A percentile compares a stretch with the other conserved stretches of the same genome.
These are phyloP conservation scores for Niveomyces coronatus DNA, from an alignment of 2,329 filamentous ascomycete species.

Conservation along the genomic window DNA sequence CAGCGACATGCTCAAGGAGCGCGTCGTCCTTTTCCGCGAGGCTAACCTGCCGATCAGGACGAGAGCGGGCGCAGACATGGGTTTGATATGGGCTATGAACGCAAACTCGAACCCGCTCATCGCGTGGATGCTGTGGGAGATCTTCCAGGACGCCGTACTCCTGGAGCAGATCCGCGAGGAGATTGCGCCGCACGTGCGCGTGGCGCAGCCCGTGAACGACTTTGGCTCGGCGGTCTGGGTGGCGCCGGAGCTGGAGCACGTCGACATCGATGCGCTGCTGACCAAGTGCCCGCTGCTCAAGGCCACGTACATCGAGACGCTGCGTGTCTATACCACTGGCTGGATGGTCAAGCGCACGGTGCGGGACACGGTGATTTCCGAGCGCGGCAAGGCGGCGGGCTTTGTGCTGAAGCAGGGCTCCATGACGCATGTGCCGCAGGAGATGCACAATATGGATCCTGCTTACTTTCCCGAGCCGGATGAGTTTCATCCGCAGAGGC, in stretches of 20 bases:
- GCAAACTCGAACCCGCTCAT: constrained; percentile 27
- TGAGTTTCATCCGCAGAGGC: constrained; percentile 26
- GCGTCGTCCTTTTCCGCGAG: constrained; percentile 20
- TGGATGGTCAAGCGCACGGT: constrained; percentile 22
- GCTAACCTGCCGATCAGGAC: constrained; percentile 20
- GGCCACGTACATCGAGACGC: constrained; percentile 29
- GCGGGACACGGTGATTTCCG: constrained; percentile 23
- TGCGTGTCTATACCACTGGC: constrained; percentile 27
- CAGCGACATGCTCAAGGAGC: constrained; percentile 21
- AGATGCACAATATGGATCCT: constrained; percentile 26
- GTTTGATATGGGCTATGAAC: constrained; percentile 28
- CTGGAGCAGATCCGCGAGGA: constrained; percentile 28
- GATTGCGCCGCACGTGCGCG: constrained; percentile 22
- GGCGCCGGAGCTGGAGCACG: constrained; percentile 21
- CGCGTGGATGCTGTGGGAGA: constrained; percentile 32
- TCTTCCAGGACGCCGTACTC: constrained; percentile 28
- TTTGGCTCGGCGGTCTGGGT: constrained; percentile 27
- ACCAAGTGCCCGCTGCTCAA: constrained; percentile 27
- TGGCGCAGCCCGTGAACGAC: constrained; percentile 24
- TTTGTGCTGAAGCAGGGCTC: constrained; percentile 25
- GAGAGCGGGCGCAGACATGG: constrained; percentile 25
- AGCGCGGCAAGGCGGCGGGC: constrained; percentile 15
- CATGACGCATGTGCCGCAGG: constrained; percentile 23
- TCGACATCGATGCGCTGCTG: constrained; percentile 27
- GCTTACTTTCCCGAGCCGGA: constrained; percentile 21